Base-by-base conservation (phyloP, 345 rosid genomes). In the Euclidium syriacum region DNA sequence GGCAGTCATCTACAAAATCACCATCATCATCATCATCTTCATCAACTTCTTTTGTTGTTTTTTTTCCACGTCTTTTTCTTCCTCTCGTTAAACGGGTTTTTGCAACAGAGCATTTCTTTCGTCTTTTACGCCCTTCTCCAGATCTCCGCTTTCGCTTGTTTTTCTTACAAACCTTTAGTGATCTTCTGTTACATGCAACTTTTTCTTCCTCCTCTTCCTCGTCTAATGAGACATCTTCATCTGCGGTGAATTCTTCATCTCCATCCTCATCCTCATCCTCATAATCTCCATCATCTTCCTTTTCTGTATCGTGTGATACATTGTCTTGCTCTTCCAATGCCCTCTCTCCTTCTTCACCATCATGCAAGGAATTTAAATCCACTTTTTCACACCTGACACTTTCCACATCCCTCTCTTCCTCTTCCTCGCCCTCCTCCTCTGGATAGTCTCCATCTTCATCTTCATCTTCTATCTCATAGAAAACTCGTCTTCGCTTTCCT, bases 151-250 rank as follows among this genome's bases (percentile, higher is more conserved):
- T 79, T 57, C 27, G 52, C 52, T 42, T 58, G n/a, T 68, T 70
- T 55, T 58, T 70, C 65, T 70, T 74, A 49, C 74, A 42, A 68
- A 69, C 61, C 55, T 76, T 71, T 48, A 35, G 10, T 23, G 73
- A 9, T 60, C 67, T 84, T 81, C 62, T 82, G 47, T 58, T 71
- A 14, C 55, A 48, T 24, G 35, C 53, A 11, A 60, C 15, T 29
- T 75, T 83, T 29, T 90, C 99, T 70, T 86, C 99, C 19, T 83
- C 88, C 63, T 90, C 97, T 48, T 90, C 99, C 74, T 86, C 99
- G n/a, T 83, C 88, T 58, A 80, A 52, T 43, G 78, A 79, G 58
- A 84, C 87, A 48, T 91, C 86, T 20, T 77, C 91, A 55, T 85
- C 92, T 3, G 74, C 75, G 1, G 82, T 75, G 58, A 78, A 85